phyloP scores from a whole-genome alignment of 306 rosid genomes.

The Quercus rubra region DNA sequence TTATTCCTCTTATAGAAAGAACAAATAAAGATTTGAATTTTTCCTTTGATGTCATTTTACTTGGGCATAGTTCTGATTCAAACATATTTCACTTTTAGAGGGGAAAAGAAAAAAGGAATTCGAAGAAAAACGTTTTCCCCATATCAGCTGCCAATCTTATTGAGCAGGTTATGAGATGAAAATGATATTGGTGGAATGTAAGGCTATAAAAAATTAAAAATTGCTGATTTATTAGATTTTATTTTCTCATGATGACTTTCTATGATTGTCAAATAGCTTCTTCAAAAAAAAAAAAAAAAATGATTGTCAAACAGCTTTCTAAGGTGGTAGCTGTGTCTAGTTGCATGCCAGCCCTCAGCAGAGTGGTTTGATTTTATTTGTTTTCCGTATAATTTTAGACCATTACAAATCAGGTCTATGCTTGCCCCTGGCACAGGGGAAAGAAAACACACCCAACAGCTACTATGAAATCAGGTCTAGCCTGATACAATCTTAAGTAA shows the following conservation, averaged over 20 bases:
- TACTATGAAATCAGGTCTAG: too few relatives aligned
- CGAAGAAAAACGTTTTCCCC: neutral
- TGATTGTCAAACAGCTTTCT: neutral
- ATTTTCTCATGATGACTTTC: neutral
- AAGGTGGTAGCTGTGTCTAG: too few relatives aligned
- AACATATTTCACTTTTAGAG: neutral
- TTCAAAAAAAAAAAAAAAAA: too few relatives aligned
- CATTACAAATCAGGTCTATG: too few relatives aligned
- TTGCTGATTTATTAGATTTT: neutral
- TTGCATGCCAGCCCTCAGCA: too few relatives aligned
- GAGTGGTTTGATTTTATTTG: too few relatives aligned
- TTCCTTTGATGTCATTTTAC: neutral
- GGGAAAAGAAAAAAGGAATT: neutral
- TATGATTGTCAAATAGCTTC: neutral
- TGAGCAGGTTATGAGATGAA: neutral
- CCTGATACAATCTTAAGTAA: too few relatives aligned
- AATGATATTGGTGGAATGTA: neutral
- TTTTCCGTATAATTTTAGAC: too few relatives aligned
- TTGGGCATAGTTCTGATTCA: neutral
- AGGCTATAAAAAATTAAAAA: neutral
- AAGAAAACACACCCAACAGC: too few relatives aligned
- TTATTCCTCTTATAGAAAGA: neutral
- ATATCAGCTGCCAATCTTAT: neutral
- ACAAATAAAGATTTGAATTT: neutral
- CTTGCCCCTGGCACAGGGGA: too few relatives aligned